Evolutionary conservation across 306 rosid genomes (phyloP), one percentile per base, ranked within the genome.

Genomic region (Fagus crenata): DNA sequence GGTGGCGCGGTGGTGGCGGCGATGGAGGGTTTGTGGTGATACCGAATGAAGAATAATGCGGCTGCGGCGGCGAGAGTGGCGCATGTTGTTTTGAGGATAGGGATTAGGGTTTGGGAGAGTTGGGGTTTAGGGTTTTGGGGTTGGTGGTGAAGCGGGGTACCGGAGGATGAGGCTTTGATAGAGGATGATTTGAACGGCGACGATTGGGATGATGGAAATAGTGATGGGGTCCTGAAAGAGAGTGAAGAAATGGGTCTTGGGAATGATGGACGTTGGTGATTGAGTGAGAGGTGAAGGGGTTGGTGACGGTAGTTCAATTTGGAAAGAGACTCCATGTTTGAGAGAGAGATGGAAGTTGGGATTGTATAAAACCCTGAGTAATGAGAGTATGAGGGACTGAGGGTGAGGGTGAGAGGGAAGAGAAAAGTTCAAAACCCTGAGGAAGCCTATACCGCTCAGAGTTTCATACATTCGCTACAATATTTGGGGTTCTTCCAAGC

Each of bases 321-420:
- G 3, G 84, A 61, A 11, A 90, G 80, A 68, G 93, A 78, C 60
- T 79, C 92, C 98, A 95, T 95, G 72, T 81, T n/a, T 7, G 60
- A 36, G 53, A 40, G 69, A 41, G 65, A 69, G 3, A 7, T 3
- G 51, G 13, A 13, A 2, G 13, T 46, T 46, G 51, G 14, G 71
- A 41, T 35, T 5, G 63, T 32, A 49, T 71, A 75, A 78, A 82
- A 78, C 83, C 79, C 76, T 56, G 67, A 22, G 28, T 22, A 22
- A 22, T 22, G 28, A 72, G 37, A 1, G 0, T 11, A 43, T 32
- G 4, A 49, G 7, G 3, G 3, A 2, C 33, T 46, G 8, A 7
- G 18, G 53, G 39, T 33, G 4, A 9, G n/a, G 7, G 18, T 49
- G 58, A 22, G 28, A 22, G 72, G 37, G 67, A 49, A 7, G 36